Evolutionary conservation across 495 filamentous ascomycete genomes (phyloP), one percentile per base, ranked within the genome.

Genomic region (Xylaria grammica): DNA sequence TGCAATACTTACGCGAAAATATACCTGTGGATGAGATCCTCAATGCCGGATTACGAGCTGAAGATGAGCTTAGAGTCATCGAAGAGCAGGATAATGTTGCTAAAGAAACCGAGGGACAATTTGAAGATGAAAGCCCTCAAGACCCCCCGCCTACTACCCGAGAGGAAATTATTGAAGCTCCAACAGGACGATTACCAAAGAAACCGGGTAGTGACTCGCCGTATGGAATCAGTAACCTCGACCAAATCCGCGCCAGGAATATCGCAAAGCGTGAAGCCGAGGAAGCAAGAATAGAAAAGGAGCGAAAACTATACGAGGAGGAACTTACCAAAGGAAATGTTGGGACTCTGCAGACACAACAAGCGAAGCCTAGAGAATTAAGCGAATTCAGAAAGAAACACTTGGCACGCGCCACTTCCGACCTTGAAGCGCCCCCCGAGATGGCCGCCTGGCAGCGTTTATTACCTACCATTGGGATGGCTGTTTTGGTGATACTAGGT

Each of bases 11-110:
- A 9, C 88, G 93, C 27, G 71, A 74, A 22, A 81, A 84, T 29
- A 84, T 90, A 36, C 87, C 90, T 0, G 77, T 96, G 5, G 91
- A 97, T 61, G 93, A 97, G 71, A 83, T 94, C 64, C 66, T 73
- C n/a, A 82, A 79, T 57, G 83, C 81, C 19, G 83, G 82, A 1
- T 68, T 84, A 58, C 72, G 81, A 36, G 84, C 84, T n/a, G 82
- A 85, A 67, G 78, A 84, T 34, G 82, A 85, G 67, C 75, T 92
- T 32, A 80, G 78, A 2, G 86, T 85, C 46, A 77, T 91, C 34
- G 90, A 91, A 65, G 78, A 75, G 44, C 87, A 89, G 69, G 79
- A 85, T 34, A 19, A 46, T 38, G 60, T 10, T 30, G 27, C 26
- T 2, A 7, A 62, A 17, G 59, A 45, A 11, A 62, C 40, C 63